Base-by-base conservation (phyloP, 352 stramenopile species). In the Nothophytophthora sp. region DNA sequence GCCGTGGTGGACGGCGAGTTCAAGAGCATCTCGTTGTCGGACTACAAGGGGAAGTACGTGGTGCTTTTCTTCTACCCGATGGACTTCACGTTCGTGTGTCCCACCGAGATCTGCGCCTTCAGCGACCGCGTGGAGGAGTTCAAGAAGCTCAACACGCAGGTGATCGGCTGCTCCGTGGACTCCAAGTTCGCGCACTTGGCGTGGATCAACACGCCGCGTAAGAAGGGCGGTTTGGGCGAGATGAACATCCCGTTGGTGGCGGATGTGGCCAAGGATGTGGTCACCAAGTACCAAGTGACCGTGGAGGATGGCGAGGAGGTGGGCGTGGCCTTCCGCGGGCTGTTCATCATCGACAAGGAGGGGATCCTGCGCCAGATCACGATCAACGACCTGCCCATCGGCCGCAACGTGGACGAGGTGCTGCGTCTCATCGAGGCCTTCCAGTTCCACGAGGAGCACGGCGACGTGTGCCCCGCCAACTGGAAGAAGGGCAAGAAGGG, bases 61-160 rank as follows among this genome's bases (percentile, higher is more conserved):
- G 87, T 96, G 46, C 80, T 97, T 16, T 96, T 97, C 82, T 97
- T 96, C 65, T 97, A 96, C 70, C 88, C 90, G 41, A 68, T 95
- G 51, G 88, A 96, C 70, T 96, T 95, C 62, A 97, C 88, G 24
- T 97, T 97, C 50, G 90, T 97, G 52, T 95, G 85, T 60, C 87
- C 86, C 34, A 97, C 90, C 27, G 90, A 97, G 70, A 97, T 97
- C 69, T 89, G 81, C 54, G 82, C 85, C 25, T 97, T 96, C 60
- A 87, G 66, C 55, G 90, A 97, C 63, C 67, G 74, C 50, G 59
- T 73, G 18, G 74, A 82, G 7, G 81, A 95, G 28, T 97, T 97
- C 63, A 56, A 85, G 38, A 74, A 81, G 57, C 62, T 95, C 45
- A 76, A 86, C 66, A 76, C 70, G 38, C 67, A 93, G 35, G 84